Evolutionary conservation across 2,329 filamentous ascomycete species (phyloP).

Genomic region (Colletotrichum sp.): DNA sequence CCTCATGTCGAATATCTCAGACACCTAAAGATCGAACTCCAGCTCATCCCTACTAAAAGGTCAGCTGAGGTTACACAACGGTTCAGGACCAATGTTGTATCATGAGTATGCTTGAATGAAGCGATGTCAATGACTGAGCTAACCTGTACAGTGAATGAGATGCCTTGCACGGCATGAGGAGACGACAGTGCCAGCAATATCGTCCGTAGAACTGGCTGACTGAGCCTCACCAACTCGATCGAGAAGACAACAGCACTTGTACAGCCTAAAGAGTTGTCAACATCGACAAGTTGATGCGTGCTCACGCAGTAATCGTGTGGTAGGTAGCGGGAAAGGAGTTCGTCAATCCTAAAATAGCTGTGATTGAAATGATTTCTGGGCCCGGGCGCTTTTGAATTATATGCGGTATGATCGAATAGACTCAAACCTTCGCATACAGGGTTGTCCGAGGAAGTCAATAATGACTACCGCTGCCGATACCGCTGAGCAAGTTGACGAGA

Average conservation of each 20-base stretch:
- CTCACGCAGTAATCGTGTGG: background rate
- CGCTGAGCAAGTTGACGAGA: background rate
- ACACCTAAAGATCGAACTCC: background rate
- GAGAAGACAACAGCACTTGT: background rate
- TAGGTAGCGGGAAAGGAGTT: background rate
- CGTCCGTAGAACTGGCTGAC: background rate
- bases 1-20: background rate
- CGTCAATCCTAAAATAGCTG: background rate
- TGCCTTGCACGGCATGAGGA: background rate
- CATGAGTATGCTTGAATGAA: background rate
- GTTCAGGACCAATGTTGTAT: background rate
- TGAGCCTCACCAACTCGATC: background rate
- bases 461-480: background rate
- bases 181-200: background rate
- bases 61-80: background rate
- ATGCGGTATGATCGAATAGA: background rate
- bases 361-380: background rate
- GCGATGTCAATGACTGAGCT: background rate
- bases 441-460: background rate
- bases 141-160: background rate
- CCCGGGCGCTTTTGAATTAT: background rate
- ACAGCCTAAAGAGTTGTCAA: background rate
- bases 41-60: conserved; percentile 2
- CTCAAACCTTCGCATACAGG: background rate
- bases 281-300: background rate